Base-by-base conservation (phyloP, 2,329 filamentous ascomycete species). In the Trichoderma atroviride region DNA sequence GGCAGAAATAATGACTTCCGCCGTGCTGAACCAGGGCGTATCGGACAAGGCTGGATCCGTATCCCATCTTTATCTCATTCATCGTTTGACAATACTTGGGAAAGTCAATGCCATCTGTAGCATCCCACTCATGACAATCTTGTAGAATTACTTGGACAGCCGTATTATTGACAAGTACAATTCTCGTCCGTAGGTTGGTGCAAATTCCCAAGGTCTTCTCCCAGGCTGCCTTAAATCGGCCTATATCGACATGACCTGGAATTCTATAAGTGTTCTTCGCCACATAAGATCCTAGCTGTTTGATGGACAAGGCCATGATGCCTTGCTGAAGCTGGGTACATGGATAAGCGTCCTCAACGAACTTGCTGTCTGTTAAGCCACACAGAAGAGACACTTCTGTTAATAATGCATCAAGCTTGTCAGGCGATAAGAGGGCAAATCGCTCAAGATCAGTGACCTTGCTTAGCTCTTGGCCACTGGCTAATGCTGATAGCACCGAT, bases 221-320 rank as follows among this genome's bases (percentile, higher is more conserved):
- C 78, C 77, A 79, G 2, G 78, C 75, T 0, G 69, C 65, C 66
- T 56, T 61, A 2, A 69, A 69, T 16, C 58, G 58, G 19, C 13
- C 27, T 11, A 57, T 13, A 50, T 65, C 52, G 11, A 64, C 40
- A 4, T 64, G 22, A 1, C 11, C 52, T 0, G 72, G 52, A 2
- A 78, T 37, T 10, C 27, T 56, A 13, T 65, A 65, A 1, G 57
- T 4, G 19, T 40, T 29, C 19, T 56, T 64, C 4, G 50, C 37
- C 19, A 64, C 33, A 31, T 65, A 65, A 1, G 52, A 64, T 7
- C 59, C 59, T 13, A 61, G 68, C 19, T 69, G 52, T 22, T 65
- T 69, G 3, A 59, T 9, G 2, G 68, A 47, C 13, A 65, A 37
- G 7, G 68, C 27, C 60, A 69, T 65, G 13, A 69, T 52, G 4